Evolutionary conservation across 2,329 filamentous ascomycete species (phyloP).

Genomic region (Aspergillus alliaceus): DNA sequence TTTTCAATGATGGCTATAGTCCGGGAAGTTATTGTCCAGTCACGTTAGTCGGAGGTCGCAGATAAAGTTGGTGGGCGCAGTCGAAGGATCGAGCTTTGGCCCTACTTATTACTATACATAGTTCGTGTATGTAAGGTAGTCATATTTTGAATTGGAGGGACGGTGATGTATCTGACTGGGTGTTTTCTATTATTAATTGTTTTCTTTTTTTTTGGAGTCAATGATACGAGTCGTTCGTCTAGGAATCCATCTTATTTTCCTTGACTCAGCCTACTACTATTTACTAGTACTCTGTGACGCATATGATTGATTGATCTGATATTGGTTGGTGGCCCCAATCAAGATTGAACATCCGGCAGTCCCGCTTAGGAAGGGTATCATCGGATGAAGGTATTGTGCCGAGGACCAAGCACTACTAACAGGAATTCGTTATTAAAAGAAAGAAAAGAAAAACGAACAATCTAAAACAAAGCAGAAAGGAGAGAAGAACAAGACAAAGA

Average conservation of each 20-base stretch:
- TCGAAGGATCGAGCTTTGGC: conserved; percentile 17
- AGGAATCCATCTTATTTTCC: no score
- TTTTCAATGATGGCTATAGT: neutral
- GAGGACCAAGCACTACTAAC: neutral
- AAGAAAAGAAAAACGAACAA: neutral
- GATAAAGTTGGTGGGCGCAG: conserved; percentile 19
- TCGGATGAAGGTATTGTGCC: neutral
- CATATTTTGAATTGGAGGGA: conserved; percentile 2
- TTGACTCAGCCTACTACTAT: no score
- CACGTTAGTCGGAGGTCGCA: conserved; percentile 5
- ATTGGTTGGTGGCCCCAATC: neutral
- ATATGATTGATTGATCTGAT: neutral
- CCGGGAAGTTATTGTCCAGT: conserved; percentile 18
- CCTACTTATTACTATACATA: conserved; percentile 4
- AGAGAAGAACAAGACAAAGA: neutral
- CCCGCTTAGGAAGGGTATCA: neutral
- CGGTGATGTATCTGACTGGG: neutral
- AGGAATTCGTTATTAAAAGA: neutral
- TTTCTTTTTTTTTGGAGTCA: neutral
- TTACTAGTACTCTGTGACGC: neutral
- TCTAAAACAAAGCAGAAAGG: no score
- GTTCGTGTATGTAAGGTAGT: conserved; percentile 1
- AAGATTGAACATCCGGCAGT: neutral
- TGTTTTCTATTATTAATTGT: neutral
- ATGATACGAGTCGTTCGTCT: neutral